A percentile compares a stretch with the other conserved stretches of the same genome.
Evolutionary conservation across 257 asterid genomes (phyloP).

Genomic region (Solanum corneliomulleri): DNA sequence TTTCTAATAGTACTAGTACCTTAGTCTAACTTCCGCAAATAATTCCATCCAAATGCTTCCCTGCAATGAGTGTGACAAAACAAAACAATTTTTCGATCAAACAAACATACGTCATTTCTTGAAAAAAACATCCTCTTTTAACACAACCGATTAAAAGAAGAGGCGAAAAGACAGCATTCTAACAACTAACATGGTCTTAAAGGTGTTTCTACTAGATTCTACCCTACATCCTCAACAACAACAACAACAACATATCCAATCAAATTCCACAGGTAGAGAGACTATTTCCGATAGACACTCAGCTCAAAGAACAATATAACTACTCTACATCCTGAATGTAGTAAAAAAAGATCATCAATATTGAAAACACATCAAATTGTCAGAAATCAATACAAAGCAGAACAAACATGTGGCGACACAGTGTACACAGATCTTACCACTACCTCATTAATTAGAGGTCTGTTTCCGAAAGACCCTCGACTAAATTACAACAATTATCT

Average conservation of each 20-base stretch:
- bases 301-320: not conserved
- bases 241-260: not conserved
- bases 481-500: not conserved
- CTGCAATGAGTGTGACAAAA: not conserved
- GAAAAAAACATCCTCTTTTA: not conserved
- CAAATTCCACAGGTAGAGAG: not conserved
- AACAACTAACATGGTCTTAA: not conserved
- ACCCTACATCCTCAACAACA: not conserved
- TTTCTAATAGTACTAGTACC: not conserved
- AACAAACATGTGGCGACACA: not conserved
- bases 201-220: not conserved
- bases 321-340: not conserved
- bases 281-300: not conserved
- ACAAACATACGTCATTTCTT: not conserved
- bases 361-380: not conserved
- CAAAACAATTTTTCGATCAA: not conserved
- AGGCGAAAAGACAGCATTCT: not conserved
- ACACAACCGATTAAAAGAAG: not conserved
- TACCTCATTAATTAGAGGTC: not conserved
- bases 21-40: not conserved
- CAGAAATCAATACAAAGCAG: not conserved
- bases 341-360: not conserved
- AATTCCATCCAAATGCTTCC: not conserved
- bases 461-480: not conserved
- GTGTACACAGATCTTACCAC: not conserved